Conservation (phyloP, 441 rosid genomes). For the Raphanus hybrid region DNA sequence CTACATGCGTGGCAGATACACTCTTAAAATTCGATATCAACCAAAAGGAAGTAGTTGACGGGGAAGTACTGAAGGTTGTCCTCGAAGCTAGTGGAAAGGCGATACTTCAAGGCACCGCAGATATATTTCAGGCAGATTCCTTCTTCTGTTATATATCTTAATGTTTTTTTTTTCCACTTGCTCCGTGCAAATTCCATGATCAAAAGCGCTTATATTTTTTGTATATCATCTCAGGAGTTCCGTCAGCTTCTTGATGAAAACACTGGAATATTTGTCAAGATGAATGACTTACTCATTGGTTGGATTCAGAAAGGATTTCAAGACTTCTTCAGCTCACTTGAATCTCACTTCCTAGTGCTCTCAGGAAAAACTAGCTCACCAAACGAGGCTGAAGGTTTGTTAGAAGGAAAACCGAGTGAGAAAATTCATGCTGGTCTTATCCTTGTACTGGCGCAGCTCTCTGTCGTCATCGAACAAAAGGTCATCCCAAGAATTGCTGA, state of each 20-base stretch:
- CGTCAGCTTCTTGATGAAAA: constrained; percentile 79
- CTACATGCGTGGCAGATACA: constrained; percentile 60
- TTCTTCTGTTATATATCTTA: constrained; percentile 9
- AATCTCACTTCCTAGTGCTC: constrained; percentile 64
- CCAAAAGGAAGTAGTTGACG: constrained; percentile 68
- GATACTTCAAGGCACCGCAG: constrained; percentile 88
- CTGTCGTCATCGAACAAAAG: constrained; percentile 85
- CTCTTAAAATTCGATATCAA: constrained; percentile 55
- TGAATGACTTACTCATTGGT: constrained; percentile 67
- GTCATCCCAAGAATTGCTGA: constrained; percentile 87
- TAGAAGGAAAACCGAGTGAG: constrained; percentile 58
- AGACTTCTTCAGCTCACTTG: constrained; percentile 78
- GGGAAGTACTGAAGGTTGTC: constrained; percentile 61
- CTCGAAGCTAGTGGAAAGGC: constrained; percentile 77
- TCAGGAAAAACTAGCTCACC: constrained; percentile 71
- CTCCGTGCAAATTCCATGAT: constrained; percentile 7
- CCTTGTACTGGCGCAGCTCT: constrained; percentile 87
- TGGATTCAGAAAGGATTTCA: constrained; percentile 98
- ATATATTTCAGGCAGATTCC: constrained; percentile 69
- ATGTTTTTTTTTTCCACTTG: neutral
- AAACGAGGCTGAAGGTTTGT: constrained; percentile 45
- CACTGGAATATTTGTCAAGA: constrained; percentile 61
- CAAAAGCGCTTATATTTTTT: constrained; percentile 10
- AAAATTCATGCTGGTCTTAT: constrained; percentile 75
- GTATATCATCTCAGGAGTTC: constrained; percentile 59